Evolutionary conservation across 2,329 filamentous ascomycete species (phyloP), one percentile per base, ranked within the genome.

Genomic region (Arthrobotrys sinensis): DNA sequence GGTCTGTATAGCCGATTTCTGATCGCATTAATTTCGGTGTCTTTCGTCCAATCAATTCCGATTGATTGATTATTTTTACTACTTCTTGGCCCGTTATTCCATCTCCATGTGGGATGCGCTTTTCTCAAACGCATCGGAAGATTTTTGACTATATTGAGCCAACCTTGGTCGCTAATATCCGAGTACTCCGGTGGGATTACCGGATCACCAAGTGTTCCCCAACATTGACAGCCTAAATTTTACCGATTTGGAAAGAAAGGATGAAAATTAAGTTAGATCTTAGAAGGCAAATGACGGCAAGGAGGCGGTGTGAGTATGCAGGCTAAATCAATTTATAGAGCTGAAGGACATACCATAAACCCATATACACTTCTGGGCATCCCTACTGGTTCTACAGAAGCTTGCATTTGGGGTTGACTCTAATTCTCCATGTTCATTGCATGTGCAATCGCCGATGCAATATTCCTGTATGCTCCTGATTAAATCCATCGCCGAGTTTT

Each of bases 221-320:
- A 60, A n/a, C 55, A 60, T 43, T 60, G 4, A 10, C 55, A 60
- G 36, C 55, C 55, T 60, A 24, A 24, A 11, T 38, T 19, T 57
- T 36, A 19, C 10, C 12, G 1, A 34, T 57, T 38, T n/a, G 21
- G 34, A n/a, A 57, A 57, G 8, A 21, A 38, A 14, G 5, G 5
- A 14, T 16, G 2, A 16, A 12, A n/a, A 14, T 28, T 53, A 34
- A n/a, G 48, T 3, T 6, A 5, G 12, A 6, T 12, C 14, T 48
- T 28, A 28, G 24, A 28, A 28, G 11, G 12, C 19, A 48, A 7
- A 21, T 21, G 8, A 48, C 3, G 7, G 19, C 24, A 28, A 28
- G 24, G 24, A 4, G 24, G 24, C 24, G 24, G 24, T 28, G 24
- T 28, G 24, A 4, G 32, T 16, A 14, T 53, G 24, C 4, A 8